Base-by-base conservation (phyloP, 2,329 filamentous ascomycete genomes). In the Sclerotinia trifoliorum region DNA sequence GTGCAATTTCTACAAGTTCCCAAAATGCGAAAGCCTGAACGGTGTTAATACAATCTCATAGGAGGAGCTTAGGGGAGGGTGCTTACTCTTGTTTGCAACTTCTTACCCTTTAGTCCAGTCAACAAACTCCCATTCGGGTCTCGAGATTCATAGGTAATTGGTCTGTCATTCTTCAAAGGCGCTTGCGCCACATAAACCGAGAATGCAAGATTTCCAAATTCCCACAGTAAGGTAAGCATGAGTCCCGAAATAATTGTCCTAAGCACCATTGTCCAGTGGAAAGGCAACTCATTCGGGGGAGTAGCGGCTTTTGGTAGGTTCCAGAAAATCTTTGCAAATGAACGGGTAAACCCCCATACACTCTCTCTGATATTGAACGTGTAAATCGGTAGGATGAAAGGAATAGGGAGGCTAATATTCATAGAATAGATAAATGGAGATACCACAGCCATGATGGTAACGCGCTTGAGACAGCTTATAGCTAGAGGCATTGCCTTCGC, bases 61-160 rank as follows among this genome's bases (percentile, higher is more conserved):
- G n/a, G 51, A 52, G 7, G 15, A 13, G 24, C 19, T 24, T 26
- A 8, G 42, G n/a, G 2, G 44, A 19, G 15, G 10, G 19, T 42
- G 77, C 83, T 74, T 80, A 90, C 90, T 79, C 87, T 89, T 70
- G 92, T 88, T 13, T 91, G 83, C 11, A 92, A 83, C 78, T 94
- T 95, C 80, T 93, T 95, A 72, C 90, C 90, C 77, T 89, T 94
- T 57, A 98, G 79, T 0, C 94, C 94, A 68, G 89, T 93, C 61
- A 98, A 78, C 39, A 98, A 83, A 77, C 92, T 97, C 48, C 93
- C 93, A 75, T 97, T 98, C 0, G 94, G 92, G 78, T 97, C 94
- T 76, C 92, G 95, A 21, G 93, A 92, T 73, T 94, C 91, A 24
- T 86, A 85, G 0, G 93, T 97, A 67, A 98, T 85, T 5, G 94